These are phyloP conservation scores for Trichophyton benhamiae DNA, from an alignment of 2,329 filamentous ascomycete genomes.

Conservation along the genomic window DNA sequence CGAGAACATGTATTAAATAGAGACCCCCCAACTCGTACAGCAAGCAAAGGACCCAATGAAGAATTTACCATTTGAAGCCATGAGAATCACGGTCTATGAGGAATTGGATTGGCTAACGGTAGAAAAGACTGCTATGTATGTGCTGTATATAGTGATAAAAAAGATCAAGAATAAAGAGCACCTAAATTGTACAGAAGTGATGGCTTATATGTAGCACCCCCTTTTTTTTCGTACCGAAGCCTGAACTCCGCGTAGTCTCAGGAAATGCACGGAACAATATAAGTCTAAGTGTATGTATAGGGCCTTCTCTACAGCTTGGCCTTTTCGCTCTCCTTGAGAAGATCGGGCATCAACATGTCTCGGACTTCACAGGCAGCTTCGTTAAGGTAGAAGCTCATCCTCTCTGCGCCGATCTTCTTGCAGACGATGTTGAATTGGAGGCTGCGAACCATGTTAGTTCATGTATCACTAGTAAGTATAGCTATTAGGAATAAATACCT, in stretches of 20 bases:
- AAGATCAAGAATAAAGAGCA: background rate
- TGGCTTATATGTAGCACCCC: background rate
- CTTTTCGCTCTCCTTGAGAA: constrained; percentile 57
- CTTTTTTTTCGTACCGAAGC: background rate
- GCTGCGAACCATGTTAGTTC: constrained; percentile 34
- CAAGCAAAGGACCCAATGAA: background rate
- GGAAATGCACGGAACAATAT: background rate
- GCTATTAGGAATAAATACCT: constrained; percentile 39
- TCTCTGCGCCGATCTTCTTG: constrained; percentile 78
- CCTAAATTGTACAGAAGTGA: background rate
- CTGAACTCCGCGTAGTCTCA: background rate
- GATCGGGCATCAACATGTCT: constrained; percentile 68
- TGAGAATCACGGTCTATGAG: background rate
- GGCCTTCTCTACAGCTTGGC: constrained; percentile 54
- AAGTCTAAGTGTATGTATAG: background rate
- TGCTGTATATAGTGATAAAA: background rate
- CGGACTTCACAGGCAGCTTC: constrained; percentile 85
- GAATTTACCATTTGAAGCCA: background rate
- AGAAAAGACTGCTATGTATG: background rate
- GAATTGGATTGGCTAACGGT: background rate
- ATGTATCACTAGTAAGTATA: background rate
- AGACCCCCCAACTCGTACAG: background rate
- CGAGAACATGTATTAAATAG: background rate
- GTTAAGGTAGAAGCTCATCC: constrained; percentile 92
- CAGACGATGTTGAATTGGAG: constrained; percentile 97